Percentiles rank a stretch among this genome's conserved stretches.
These are phyloP conservation scores for Centaurea solstitialis DNA, from an alignment of 129 eudicot genomes.

Conservation along the genomic window DNA sequence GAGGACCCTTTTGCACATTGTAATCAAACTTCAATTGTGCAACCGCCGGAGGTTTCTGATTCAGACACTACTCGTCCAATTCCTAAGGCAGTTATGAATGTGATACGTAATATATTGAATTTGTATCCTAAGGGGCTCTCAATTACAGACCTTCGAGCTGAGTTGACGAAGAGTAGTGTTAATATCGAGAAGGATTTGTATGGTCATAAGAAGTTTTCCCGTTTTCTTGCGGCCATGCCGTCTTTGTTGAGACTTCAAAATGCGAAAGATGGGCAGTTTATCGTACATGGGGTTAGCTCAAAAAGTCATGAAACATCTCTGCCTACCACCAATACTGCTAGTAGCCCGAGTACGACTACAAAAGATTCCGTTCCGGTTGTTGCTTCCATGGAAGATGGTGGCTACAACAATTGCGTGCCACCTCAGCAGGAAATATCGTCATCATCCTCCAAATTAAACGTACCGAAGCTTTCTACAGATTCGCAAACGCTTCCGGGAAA, in stretches of 20 bases:
- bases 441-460: constrained; percentile 20
- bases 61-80: constrained; percentile 52
- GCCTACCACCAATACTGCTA: background rate
- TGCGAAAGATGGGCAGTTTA: constrained; percentile 39
- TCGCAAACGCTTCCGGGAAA: constrained; percentile 26
- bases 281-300: constrained; percentile 39
- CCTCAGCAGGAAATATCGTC: constrained; percentile 16
- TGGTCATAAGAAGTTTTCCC: constrained; percentile 74
- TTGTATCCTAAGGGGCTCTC: constrained; percentile 66
- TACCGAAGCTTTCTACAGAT: constrained; percentile 32
- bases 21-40: constrained; percentile 37
- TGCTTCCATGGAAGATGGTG: constrained; percentile 30
- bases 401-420: constrained; percentile 11
- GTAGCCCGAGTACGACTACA: constrained; percentile 15
- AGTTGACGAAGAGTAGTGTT: constrained; percentile 49
- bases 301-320: constrained; percentile 30
- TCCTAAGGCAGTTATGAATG: constrained; percentile 56
- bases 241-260: constrained; percentile 51
- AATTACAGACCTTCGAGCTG: constrained; percentile 53
- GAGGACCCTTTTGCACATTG: constrained; percentile 71
- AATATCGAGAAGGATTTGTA: constrained; percentile 58
- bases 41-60: constrained; percentile 33
- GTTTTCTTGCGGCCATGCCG: constrained; percentile 75
- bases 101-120: constrained; percentile 46
- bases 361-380: constrained; percentile 22